phyloP scores from a whole-genome alignment of 176 grass and related monocot genomes.

The Coix lacrymajobi region DNA sequence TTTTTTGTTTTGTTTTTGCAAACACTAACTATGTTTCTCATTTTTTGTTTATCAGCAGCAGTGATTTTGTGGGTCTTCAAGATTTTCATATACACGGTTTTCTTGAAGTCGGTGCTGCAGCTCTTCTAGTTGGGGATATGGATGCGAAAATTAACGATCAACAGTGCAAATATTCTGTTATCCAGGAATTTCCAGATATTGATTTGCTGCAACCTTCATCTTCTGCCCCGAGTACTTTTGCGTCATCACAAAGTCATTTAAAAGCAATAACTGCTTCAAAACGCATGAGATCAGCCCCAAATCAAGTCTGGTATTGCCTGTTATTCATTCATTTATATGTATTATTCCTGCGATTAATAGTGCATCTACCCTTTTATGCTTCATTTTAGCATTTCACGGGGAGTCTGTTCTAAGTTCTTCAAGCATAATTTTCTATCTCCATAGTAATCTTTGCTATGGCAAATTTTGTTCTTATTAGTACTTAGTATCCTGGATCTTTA shows the following conservation, averaged over 20 bases:
- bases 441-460: neutral
- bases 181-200: slow-evolving; percentile 85
- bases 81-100: slow-evolving; percentile 59
- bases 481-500: neutral
- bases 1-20: neutral
- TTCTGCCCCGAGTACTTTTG: slow-evolving; percentile 53
- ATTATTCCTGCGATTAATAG: neutral
- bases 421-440: neutral
- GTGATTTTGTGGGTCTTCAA: slow-evolving; percentile 47
- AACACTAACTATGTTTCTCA: slow-evolving; percentile 5
- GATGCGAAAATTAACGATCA: slow-evolving; percentile 71
- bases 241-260: slow-evolving; percentile 73
- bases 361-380: slow-evolving; percentile 6
- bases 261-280: slow-evolving; percentile 98
- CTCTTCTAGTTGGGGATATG: slow-evolving; percentile 87
- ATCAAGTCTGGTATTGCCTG: slow-evolving; percentile 81
- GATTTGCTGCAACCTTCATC: slow-evolving; percentile 79
- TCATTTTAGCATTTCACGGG: neutral
- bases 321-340: slow-evolving; percentile 17
- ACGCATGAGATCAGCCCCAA: slow-evolving; percentile 81
- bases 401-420: neutral
- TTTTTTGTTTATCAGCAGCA: slow-evolving; percentile 43
- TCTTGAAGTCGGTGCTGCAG: slow-evolving; percentile 84
- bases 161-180: slow-evolving; percentile 57
- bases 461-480: slow-evolving; percentile 8